phyloP scores from a whole-genome alignment of 2,329 filamentous ascomycete genomes.

The Raffaelea arxii region DNA sequence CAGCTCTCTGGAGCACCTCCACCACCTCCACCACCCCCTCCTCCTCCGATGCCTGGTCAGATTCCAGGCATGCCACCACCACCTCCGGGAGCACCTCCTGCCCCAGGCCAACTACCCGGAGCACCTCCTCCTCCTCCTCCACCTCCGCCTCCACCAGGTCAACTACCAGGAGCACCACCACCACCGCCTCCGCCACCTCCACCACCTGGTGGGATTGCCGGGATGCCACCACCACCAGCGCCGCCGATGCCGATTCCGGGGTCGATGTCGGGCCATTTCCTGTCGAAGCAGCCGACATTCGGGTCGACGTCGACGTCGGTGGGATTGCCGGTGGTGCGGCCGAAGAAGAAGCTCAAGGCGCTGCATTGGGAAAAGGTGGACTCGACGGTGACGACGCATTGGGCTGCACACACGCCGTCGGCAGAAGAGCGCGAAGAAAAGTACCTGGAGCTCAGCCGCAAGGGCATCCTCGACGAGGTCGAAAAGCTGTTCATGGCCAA shows the following conservation, averaged over 20 bases:
- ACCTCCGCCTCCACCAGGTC: slow-evolving; percentile 22
- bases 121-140: slow-evolving; percentile 17
- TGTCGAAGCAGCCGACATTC: slow-evolving; percentile 53
- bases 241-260: slow-evolving; percentile 44
- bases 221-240: slow-evolving; percentile 25
- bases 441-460: slow-evolving; percentile 84
- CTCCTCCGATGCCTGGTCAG: slow-evolving; percentile 36
- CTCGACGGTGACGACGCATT: slow-evolving; percentile 80
- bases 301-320: slow-evolving; percentile 43
- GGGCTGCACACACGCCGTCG: slow-evolving; percentile 81
- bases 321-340: slow-evolving; percentile 69
- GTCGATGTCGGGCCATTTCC: slow-evolving; percentile 65
- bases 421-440: slow-evolving; percentile 87
- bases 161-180: slow-evolving; percentile 21
- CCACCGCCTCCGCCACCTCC: slow-evolving; percentile 27
- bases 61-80: slow-evolving; percentile 31
- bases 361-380: slow-evolving; percentile 99
- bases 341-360: slow-evolving; percentile 99
- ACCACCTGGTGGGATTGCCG: slow-evolving; percentile 24
- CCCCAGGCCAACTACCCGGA: slow-evolving; percentile 17
- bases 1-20: slow-evolving; percentile 23
- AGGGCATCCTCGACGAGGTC: slow-evolving; percentile 93
- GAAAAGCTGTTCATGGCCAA: slow-evolving; percentile 97
- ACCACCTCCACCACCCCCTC: slow-evolving; percentile 28
- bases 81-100: slow-evolving; percentile 35